phyloP scores from a whole-genome alignment of 2,329 filamentous ascomycete genomes.

The Hypoxylon sp. region DNA sequence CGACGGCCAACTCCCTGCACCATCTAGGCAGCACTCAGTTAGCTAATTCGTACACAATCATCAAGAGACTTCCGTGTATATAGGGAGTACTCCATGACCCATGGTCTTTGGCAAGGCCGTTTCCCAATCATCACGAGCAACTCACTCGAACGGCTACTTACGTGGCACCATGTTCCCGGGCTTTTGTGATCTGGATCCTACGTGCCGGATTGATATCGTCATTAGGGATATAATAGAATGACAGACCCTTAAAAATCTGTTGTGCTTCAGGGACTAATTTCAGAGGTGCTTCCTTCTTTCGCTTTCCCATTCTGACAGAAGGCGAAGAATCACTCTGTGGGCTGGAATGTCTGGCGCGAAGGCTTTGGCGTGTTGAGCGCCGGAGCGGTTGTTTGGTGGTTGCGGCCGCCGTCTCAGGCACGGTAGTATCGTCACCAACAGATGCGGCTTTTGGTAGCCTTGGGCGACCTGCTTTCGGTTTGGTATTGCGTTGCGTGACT shows the following conservation, averaged over 20 bases:
- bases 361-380: conserved; percentile 16
- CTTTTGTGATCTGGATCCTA: conserved; percentile 78
- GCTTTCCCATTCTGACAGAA: conserved; percentile 55
- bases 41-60: conserved; percentile 1
- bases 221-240: conserved; percentile 84
- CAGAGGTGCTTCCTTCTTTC: conserved; percentile 59
- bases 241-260: conserved; percentile 71
- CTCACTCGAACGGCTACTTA: conserved; percentile 23
- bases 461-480: conserved; percentile 4
- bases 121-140: neutral
- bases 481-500: conserved; percentile 36
- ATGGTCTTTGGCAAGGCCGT: neutral
- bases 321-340: conserved; percentile 40
- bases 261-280: conserved; percentile 64
- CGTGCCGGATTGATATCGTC: conserved; percentile 77
- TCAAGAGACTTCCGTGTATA: neutral
- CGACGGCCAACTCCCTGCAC: conserved; percentile 67
- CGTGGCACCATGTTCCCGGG: conserved; percentile 78
- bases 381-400: conserved; percentile 22
- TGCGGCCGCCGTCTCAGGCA: conserved; percentile 41
- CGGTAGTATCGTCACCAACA: conserved; percentile 14
- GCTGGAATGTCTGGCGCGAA: conserved; percentile 37
- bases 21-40: conserved; percentile 58
- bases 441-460: conserved; percentile 6
- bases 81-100: neutral